These are phyloP conservation scores for Vanrija pseudolonga DNA, from an alignment of 1,284 basidiomycete genomes.

Conservation along the genomic window DNA sequence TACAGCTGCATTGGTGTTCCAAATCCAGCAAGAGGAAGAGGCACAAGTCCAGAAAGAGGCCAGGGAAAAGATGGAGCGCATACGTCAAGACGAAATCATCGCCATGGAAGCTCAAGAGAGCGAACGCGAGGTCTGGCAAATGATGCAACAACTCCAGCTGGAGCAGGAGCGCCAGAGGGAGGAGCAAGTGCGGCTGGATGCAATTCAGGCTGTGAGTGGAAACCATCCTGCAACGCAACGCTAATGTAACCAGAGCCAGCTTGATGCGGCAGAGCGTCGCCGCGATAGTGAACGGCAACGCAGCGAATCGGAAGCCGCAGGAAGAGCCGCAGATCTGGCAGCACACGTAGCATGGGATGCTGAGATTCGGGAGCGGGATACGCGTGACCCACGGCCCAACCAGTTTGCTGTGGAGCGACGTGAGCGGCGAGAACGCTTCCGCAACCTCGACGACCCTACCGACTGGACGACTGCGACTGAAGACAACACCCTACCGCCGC, in stretches of 20 bases:
- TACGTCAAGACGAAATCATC: conserved; percentile 32
- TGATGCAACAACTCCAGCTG: conserved; percentile 7
- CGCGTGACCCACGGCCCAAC: no score
- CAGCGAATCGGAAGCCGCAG: not conserved
- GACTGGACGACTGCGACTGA: not conserved
- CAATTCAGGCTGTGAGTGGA: conserved; percentile 26
- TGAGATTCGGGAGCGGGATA: no score
- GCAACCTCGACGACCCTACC: conserved; percentile 1
- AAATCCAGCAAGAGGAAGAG: conserved; percentile 35
- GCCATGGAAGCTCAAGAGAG: conserved; percentile 44
- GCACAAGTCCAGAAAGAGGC: conserved; percentile 22
- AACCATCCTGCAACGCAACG: conserved; percentile 39
- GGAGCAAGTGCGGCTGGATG: conserved; percentile 36
- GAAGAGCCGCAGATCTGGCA: not conserved
- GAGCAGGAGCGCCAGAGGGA: conserved; percentile 22
- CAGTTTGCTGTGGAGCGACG: conserved; percentile 30
- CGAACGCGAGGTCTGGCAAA: conserved; percentile 35
- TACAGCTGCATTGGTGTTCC: conserved; percentile 24
- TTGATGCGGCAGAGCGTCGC: conserved; percentile 24
- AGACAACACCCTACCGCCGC: not conserved
- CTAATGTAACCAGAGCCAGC: conserved; percentile 26
- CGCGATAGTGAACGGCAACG: conserved; percentile 20
- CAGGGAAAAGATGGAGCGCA: conserved; percentile 14
- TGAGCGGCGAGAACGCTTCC: conserved; percentile 11
- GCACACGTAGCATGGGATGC: not conserved